Evolutionary conservation across 805 yeast species (phyloP).

Genomic region (Starmerella gropengiesseri): DNA sequence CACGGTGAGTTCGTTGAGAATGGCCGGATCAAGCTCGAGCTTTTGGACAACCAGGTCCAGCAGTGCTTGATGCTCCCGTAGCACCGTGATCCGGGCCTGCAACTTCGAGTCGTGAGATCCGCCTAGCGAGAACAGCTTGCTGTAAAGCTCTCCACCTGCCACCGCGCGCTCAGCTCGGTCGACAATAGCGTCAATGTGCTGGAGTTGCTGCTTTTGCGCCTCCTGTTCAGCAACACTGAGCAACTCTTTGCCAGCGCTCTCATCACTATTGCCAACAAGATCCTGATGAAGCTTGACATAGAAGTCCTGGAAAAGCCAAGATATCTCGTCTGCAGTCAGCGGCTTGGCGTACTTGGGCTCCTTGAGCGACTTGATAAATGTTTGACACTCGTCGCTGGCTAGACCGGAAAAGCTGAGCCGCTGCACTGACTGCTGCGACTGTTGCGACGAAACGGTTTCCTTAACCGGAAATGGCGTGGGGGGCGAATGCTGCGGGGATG

Average conservation of each 20-base stretch:
- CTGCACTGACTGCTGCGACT: not conserved
- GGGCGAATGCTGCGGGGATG: not conserved
- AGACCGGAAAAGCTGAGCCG: constrained; percentile 19
- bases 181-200: constrained; percentile 24
- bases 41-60: constrained; percentile 2
- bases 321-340: constrained; percentile 31
- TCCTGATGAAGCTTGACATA: constrained; percentile 29
- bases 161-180: constrained; percentile 32
- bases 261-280: constrained; percentile 20
- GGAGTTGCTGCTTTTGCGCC: constrained; percentile 26
- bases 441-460: constrained; percentile 1
- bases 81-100: constrained; percentile 18
- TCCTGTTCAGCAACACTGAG: constrained; percentile 29
- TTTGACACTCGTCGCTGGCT: constrained; percentile 17
- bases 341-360: constrained; percentile 33
- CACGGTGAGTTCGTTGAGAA: not conserved
- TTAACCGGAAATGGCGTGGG: constrained; percentile 5
- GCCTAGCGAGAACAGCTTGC: constrained; percentile 28
- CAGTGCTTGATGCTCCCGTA: constrained; percentile 13
- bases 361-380: constrained; percentile 27
- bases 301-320: constrained; percentile 34
- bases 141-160: constrained; percentile 29
- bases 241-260: constrained; percentile 17
- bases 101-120: constrained; percentile 21
- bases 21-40: constrained; percentile 10